A percentile compares a stretch with the other conserved stretches of the same genome.
Evolutionary conservation across 768 basidiomycete genomes (phyloP).

Genomic region (Termitomyces sp.): DNA sequence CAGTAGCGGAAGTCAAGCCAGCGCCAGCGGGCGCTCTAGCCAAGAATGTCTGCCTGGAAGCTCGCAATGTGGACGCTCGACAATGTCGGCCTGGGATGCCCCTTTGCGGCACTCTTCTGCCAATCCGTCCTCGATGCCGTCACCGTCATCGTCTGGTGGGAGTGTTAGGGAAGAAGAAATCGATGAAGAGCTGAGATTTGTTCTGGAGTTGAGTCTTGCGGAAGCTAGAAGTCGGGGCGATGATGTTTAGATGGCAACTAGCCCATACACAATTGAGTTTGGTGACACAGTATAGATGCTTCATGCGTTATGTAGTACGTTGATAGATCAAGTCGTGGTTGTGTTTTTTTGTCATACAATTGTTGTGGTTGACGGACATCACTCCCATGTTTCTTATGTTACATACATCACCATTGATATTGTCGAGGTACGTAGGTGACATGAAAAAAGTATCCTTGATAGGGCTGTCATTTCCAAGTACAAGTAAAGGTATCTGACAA

Average conservation of each 20-base stretch:
- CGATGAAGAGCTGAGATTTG: constrained; percentile 61
- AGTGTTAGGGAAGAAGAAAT: constrained; percentile 28
- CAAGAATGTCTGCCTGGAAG: constrained; percentile 3
- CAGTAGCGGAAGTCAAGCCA: constrained; percentile 3
- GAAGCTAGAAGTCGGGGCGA: constrained; percentile 47
- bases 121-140: background rate
- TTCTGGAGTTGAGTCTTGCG: constrained; percentile 65
- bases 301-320: background rate
- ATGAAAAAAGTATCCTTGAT: too few relatives aligned
- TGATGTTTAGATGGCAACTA: constrained; percentile 7
- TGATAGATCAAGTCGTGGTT: background rate
- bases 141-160: background rate
- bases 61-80: constrained; percentile 14
- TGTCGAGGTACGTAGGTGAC: background rate
- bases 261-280: background rate
- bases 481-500: too few relatives aligned
- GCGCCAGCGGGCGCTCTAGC: background rate
- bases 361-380: background rate
- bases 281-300: too few relatives aligned
- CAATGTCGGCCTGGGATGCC: constrained; percentile 21
- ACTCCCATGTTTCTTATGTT: too few relatives aligned
- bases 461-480: too few relatives aligned
- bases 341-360: background rate
- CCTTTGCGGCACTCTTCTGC: constrained; percentile 20
- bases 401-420: background rate